Conservation (phyloP, 176 grass and related monocot species). For the Phoenix dactylifera region DNA sequence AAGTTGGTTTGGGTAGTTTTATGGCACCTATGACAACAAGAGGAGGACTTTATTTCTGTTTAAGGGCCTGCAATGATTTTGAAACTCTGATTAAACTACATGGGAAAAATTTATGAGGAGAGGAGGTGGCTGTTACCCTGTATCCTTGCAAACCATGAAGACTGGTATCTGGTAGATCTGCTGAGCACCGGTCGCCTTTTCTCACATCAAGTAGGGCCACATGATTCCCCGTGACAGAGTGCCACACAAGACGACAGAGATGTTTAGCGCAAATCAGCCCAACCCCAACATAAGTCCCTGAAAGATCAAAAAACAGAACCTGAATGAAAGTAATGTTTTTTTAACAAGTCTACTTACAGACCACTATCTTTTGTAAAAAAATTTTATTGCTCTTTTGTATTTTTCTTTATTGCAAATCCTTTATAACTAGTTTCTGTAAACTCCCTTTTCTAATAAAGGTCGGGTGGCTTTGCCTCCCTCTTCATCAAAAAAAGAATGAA, state of each 20-base stretch:
- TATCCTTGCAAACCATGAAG: conserved; percentile 63
- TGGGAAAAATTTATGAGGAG: background rate
- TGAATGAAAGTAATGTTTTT: conserved; percentile 6
- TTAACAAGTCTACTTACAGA: no score
- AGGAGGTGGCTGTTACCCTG: conserved; percentile 31
- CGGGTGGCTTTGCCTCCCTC: no score
- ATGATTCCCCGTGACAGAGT: conserved; percentile 71
- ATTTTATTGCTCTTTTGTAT: no score
- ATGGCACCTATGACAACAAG: no score
- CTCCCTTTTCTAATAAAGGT: no score
- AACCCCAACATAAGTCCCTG: conserved; percentile 68
- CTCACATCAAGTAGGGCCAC: conserved; percentile 63
- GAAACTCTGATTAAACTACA: no score
- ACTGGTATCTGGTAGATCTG: conserved; percentile 26
- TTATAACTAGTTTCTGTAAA: no score
- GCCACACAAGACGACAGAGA: conserved; percentile 51
- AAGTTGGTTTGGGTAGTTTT: no score
- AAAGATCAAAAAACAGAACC: conserved; percentile 77
- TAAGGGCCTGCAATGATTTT: no score
- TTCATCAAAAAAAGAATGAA: background rate
- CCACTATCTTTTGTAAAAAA: no score
- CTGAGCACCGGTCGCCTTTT: conserved; percentile 61
- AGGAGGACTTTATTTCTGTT: no score
- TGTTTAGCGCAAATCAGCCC: conserved; percentile 93
- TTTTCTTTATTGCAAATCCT: no score